Evolutionary conservation across 2,329 filamentous ascomycete genomes (phyloP).

Genomic region (Lojkania enalia): DNA sequence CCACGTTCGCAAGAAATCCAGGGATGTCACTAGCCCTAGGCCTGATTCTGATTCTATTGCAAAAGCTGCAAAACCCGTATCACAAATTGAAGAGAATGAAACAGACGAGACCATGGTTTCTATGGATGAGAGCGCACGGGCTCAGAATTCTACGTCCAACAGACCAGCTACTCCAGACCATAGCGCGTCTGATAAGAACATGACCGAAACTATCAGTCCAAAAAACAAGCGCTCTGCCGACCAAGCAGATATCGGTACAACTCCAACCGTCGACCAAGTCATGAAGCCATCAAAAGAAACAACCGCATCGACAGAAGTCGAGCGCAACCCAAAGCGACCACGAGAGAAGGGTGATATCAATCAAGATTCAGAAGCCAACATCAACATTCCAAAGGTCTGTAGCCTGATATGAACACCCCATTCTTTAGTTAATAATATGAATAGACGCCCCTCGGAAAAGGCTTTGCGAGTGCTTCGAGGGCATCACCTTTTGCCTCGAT

Average conservation of each 20-base stretch:
- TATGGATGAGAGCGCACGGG: constrained; percentile 9
- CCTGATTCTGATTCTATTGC: constrained; percentile 35
- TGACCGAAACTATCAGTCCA: constrained; percentile 43
- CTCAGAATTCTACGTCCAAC: constrained; percentile 13
- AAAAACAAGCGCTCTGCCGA: constrained; percentile 54
- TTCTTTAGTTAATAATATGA: constrained; percentile 15
- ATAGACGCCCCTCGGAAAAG: constrained; percentile 44
- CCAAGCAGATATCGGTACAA: constrained; percentile 22
- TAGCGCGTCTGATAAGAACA: constrained; percentile 18
- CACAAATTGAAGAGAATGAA: constrained; percentile 36
- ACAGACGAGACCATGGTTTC: constrained; percentile 33
- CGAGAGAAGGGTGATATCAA: constrained; percentile 37
- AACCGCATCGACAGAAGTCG: constrained; percentile 21
- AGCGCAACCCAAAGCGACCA: constrained; percentile 42
- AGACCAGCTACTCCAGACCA: constrained; percentile 14
- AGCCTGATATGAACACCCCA: no score
- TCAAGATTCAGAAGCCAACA: constrained; percentile 19
- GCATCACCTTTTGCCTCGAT: constrained; percentile 54
- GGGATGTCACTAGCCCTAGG: constrained; percentile 47
- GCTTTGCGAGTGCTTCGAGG: constrained; percentile 51
- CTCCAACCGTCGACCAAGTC: not conserved
- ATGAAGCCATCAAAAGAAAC: constrained; percentile 15
- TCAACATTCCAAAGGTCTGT: constrained; percentile 30
- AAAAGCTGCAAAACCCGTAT: constrained; percentile 36
- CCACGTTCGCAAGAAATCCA: constrained; percentile 52